Evolutionary conservation across 306 rosid species (phyloP).

Genomic region (Castanopsis chinensis): DNA sequence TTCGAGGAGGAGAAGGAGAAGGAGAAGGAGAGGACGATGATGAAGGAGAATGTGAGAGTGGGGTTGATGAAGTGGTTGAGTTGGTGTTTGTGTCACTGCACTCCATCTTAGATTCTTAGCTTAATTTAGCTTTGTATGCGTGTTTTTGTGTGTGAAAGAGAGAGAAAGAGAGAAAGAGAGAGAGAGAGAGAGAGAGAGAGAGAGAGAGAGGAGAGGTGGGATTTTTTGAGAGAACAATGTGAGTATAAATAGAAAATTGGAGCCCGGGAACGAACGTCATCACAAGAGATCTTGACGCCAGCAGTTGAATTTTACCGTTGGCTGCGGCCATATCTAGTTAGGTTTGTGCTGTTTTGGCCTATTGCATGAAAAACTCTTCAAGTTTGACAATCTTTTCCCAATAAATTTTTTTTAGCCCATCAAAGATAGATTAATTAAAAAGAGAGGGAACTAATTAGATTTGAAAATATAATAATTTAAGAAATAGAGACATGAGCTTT

Average conservation of each 20-base stretch:
- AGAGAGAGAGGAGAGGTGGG: constrained; percentile 24
- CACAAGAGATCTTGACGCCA: constrained; percentile 23
- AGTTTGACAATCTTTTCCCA: constrained; percentile 31
- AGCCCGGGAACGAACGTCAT: not conserved
- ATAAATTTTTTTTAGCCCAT: not conserved
- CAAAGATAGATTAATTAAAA: not conserved
- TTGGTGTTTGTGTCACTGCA: constrained; percentile 32
- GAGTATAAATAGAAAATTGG: constrained; percentile 32
- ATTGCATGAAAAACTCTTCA: constrained; percentile 37
- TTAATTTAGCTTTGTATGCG: constrained; percentile 17
- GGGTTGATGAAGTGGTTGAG: constrained; percentile 24
- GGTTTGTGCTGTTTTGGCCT: constrained; percentile 27
- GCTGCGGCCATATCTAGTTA: constrained; percentile 17
- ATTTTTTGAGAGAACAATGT: constrained; percentile 24
- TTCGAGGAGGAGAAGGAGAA: constrained; percentile 5
- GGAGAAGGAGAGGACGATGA: constrained; percentile 34
- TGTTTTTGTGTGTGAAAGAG: not conserved
- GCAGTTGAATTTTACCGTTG: constrained; percentile 42
- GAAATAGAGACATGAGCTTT: not conserved
- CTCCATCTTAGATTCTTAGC: constrained; percentile 34
- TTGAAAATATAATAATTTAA: not conserved
- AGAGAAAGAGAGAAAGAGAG: too few species aligned
- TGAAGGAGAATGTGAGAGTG: constrained; percentile 36
- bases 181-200: not conserved
- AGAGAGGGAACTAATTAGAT: not conserved